A percentile compares a stretch with the other conserved stretches of the same genome.
Evolutionary conservation across 2,329 filamentous ascomycete genomes (phyloP).

Genomic region (Monilinia fructicola): DNA sequence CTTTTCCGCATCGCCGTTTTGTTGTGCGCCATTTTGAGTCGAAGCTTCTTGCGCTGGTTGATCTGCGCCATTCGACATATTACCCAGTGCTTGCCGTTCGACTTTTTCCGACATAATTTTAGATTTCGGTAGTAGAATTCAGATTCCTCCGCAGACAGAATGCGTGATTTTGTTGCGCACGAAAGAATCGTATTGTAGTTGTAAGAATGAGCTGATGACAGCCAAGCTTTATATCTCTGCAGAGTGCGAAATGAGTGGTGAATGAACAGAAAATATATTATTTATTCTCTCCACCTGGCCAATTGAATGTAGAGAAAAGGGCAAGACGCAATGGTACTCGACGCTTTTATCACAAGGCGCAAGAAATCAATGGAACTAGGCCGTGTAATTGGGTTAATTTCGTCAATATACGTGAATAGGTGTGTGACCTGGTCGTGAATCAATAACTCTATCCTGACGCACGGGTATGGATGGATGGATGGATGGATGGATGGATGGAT

Average conservation of each 20-base stretch:
- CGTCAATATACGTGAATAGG: neutral
- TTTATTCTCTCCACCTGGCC: neutral
- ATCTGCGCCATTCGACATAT: slow-evolving; percentile 5
- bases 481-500: too few relatives aligned
- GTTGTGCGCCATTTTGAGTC: neutral
- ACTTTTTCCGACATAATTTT: slow-evolving; percentile 20
- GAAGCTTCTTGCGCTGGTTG: neutral
- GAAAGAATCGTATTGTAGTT: neutral
- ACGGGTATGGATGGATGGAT: neutral
- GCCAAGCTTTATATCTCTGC: neutral
- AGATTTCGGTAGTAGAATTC: neutral
- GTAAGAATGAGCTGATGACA: slow-evolving; percentile 1
- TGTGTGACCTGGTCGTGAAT: neutral
- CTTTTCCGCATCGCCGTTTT: slow-evolving; percentile 13
- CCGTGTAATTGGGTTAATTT: slow-evolving; percentile 12
- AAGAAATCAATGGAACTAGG: slow-evolving; percentile 1
- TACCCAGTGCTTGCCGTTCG: slow-evolving; percentile 3
- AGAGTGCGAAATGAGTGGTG: neutral
- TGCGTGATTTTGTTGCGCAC: neutral
- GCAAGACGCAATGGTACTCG: neutral
- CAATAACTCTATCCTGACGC: neutral
- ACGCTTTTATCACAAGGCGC: neutral
- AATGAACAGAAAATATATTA: neutral
- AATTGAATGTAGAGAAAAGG: neutral
- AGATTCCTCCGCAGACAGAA: neutral